phyloP scores from a whole-genome alignment of 2,329 filamentous ascomycete genomes.

The Beauveria bassiana region DNA sequence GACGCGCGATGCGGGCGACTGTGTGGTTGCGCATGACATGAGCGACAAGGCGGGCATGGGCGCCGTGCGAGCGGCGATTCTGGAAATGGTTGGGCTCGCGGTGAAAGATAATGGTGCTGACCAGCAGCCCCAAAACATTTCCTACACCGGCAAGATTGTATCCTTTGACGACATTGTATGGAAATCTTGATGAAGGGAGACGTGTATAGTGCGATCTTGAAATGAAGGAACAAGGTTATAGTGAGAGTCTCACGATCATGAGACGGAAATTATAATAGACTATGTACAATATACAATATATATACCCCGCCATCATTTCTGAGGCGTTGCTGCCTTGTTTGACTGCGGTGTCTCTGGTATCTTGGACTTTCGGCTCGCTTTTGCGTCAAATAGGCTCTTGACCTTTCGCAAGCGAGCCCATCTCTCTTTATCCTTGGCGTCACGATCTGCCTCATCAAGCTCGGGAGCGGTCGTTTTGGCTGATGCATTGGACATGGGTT shows the following conservation, averaged over 20 bases:
- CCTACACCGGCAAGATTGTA: conserved; percentile 28
- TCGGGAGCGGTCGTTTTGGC: conserved; percentile 11
- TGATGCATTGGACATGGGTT: neutral
- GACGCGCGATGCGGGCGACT: too few relatives aligned
- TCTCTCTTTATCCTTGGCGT: conserved; percentile 61
- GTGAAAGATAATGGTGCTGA: conserved; percentile 19
- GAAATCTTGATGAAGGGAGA: conserved; percentile 16
- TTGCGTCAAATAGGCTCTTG: conserved; percentile 63
- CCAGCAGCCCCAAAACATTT: conserved; percentile 27
- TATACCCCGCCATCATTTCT: neutral
- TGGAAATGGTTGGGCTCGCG: conserved; percentile 33
- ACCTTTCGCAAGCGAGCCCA: conserved; percentile 65
- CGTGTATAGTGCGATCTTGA: neutral
- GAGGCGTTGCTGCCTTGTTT: conserved; percentile 5
- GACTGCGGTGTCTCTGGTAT: conserved; percentile 29
- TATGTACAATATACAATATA: conserved; percentile 9
- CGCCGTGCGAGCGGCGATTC: conserved; percentile 30
- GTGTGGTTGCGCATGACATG: conserved; percentile 4
- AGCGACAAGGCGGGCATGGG: conserved; percentile 31
- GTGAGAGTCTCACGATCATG: neutral
- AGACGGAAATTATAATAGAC: conserved; percentile 6
- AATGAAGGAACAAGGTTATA: neutral
- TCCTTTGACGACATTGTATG: conserved; percentile 32
- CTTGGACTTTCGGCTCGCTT: conserved; percentile 47
- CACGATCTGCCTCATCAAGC: conserved; percentile 37